Evolutionary conservation across 257 asterid genomes (phyloP).

Genomic region (Jacaranda mimosifolia): DNA sequence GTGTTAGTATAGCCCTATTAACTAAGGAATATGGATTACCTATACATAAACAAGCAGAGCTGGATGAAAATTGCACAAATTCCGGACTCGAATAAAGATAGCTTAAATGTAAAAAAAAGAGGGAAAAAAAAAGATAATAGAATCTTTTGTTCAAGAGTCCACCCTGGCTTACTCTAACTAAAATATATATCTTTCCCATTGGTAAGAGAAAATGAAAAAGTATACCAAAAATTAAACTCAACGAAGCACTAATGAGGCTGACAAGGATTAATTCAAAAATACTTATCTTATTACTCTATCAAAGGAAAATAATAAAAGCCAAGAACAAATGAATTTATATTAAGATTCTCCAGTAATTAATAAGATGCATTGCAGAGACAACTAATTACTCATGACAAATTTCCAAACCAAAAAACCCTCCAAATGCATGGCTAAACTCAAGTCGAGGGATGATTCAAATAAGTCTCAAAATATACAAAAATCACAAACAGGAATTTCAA

Average conservation of each 20-base stretch:
- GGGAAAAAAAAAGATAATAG: not conserved
- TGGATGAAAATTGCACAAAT: not conserved
- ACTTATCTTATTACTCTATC: constrained; percentile 3
- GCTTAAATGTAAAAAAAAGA: constrained; percentile 11
- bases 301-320: constrained; percentile 14
- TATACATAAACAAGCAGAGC: constrained; percentile 22
- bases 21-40: no score
- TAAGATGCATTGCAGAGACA: not conserved
- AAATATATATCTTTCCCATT: not conserved
- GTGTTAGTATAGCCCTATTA: no score
- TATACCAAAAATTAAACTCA: not conserved
- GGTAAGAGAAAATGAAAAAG: not conserved
- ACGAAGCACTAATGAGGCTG: not conserved
- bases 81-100: constrained; percentile 19
- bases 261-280: not conserved
- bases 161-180: not conserved
- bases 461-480: constrained; percentile 31
- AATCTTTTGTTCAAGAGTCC: not conserved
- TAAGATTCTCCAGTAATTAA: constrained; percentile 21
- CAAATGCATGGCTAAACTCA: constrained; percentile 36
- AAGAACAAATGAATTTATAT: not conserved
- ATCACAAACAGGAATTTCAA: constrained; percentile 16
- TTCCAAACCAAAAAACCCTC: constrained; percentile 27
- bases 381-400: constrained; percentile 6
- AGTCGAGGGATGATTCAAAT: constrained; percentile 13